Evolutionary conservation across 192 early-diverging fungal species (phyloP), one percentile per base, ranked within the genome.

Genomic region (Mortierella claussenii): DNA sequence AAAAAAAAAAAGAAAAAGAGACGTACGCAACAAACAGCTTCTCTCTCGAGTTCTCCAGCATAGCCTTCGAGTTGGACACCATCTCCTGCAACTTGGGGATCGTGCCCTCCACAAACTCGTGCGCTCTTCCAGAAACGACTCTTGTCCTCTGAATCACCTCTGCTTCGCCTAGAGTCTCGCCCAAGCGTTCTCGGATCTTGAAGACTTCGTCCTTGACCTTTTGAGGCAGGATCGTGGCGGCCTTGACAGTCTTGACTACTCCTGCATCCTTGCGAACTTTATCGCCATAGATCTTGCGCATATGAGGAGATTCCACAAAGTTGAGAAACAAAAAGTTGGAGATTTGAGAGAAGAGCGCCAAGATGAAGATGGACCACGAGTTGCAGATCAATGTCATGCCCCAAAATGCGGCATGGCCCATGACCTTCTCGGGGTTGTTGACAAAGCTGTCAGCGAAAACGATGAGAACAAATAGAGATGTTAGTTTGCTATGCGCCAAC

Each of bases 351-450:
- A 96, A 85, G 50, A 96, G 57, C 10, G 97, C 93, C 49, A 97
- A 78, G 15, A 86, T 86, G 63, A 95, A 92, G 76, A 98, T 87
- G 15, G 86, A 71, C 88, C 88, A 89, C 46, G 86, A 90, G 45
- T 88, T 88, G 46, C 93, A 91, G 58, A 96, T 93, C 56, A 98
- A 75, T 12, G 95, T 89, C 65, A 97, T 81, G 5, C 96, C 97
- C 89, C 95, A 99, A 68, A 94, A 97, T 1, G 96, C 95, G 7
- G 94, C 92, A 60, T 93, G 93, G 18, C 93, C 95, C 61, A 97
- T 92, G 32, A 97, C 86, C 75, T 94, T 92, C 54, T 95, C 93
- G 3, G 97, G 96, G 75, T 97, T 95, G 78, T 98, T 95, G 26
- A 97, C 82, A 60, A 93, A 98, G 64, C 84, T 75, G 1, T 20